These are phyloP conservation scores for Rhizophora apiculata DNA, from an alignment of 345 rosid genomes.

Conservation along the genomic window DNA sequence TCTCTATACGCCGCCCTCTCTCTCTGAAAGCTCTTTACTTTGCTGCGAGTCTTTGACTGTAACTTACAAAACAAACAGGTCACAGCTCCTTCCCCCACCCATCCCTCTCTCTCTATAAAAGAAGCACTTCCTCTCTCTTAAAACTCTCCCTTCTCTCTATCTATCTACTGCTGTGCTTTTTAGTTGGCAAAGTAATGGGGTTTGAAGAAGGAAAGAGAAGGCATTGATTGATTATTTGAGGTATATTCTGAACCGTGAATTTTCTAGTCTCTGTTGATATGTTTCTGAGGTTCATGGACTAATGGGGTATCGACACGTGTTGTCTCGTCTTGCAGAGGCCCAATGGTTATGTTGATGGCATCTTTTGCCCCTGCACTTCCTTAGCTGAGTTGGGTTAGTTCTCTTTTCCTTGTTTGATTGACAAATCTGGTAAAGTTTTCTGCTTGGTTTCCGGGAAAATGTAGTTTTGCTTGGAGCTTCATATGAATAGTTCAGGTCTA, in stretches of 20 bases:
- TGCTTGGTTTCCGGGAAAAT: constrained; percentile 19
- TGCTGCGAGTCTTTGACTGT: not conserved
- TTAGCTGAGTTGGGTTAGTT: constrained; percentile 18
- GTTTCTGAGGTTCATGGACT: constrained; percentile 2
- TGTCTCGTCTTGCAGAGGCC: not conserved
- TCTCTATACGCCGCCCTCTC: not conserved
- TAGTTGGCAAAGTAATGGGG: constrained; percentile 3
- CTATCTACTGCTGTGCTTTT: not conserved
- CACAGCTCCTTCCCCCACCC: not conserved
- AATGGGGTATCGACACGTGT: constrained; percentile 33
- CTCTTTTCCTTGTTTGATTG: not conserved
- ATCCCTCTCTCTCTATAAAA: constrained; percentile 10
- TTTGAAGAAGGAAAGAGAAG: constrained; percentile 6
- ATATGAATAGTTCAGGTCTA: not conserved
- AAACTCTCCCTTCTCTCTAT: not conserved
- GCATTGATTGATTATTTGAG: constrained; percentile 8
- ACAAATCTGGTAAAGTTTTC: constrained; percentile 10
- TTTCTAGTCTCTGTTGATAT: not conserved
- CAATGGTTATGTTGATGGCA: constrained; percentile 12
- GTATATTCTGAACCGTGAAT: not conserved
- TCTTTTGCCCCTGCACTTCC: constrained; percentile 23
- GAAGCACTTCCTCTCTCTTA: constrained; percentile 4
- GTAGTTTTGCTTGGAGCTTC: not conserved
- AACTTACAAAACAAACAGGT: not conserved
- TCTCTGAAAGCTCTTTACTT: not conserved